Base-by-base conservation (phyloP, 768 basidiomycete genomes). In the Mycena metata region DNA sequence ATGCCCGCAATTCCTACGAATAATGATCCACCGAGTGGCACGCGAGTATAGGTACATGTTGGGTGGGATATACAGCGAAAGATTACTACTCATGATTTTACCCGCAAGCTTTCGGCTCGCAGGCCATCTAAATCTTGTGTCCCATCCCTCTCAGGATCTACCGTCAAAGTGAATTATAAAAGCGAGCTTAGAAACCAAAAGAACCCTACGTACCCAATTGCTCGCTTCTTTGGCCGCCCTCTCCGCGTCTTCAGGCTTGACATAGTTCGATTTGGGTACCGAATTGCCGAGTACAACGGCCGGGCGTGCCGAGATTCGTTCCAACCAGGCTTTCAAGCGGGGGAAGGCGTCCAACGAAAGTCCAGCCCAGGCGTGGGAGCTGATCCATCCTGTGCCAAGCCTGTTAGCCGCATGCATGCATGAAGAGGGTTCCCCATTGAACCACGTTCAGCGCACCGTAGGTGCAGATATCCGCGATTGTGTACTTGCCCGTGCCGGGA, bases 81-180 rank as follows among this genome's bases (percentile, higher is more conserved):
- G n/a, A n/a, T n/a, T n/a, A n/a, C n/a, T n/a, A n/a, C n/a, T 30
- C 21, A 49, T 24, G 23, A 49, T 49, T 54, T 54, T 54, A 30
- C 51, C 33, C 19, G 35, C 30, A 54, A 54, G 51, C 51, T 35
- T 33, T 54, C 15, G 16, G 26, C 30, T 35, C 35, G 33, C 8
- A 54, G 30, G 51, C 35, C 13, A 54, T 54, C 26, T 55, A 58
- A 19, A 58, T 35, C 43, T 58, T 58, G 56, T 58, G 56, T 42
- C 56, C 56, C 56, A 58, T 58, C 23, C 56, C 56, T 58, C 7
- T 58, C 42, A 58, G 56, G 56, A 58, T 58, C 56, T 58, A 58
- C 24, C 26, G 23, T 24, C 42, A 58, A 43, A 58, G 51, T 54
- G 24, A 58, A 43, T 42, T 58, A 45, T 23, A 58, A 24, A 42